Base-by-base conservation (phyloP, 2,329 filamentous ascomycete genomes). In the Akanthomyces uredinophilus region DNA sequence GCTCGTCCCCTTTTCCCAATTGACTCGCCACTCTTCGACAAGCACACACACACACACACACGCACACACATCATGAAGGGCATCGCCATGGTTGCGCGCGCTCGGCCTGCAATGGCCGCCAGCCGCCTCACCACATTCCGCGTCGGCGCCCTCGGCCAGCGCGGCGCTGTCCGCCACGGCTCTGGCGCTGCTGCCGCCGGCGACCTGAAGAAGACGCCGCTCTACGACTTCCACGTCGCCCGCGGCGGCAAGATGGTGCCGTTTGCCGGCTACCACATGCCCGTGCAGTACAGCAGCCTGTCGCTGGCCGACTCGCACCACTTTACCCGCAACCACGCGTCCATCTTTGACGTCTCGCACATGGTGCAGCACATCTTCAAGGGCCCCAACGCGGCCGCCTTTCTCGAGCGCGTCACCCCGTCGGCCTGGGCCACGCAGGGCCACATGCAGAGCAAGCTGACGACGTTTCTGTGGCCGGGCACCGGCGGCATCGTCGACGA, bases 401-500 rank as follows among this genome's bases (percentile, higher is more conserved):
- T 98, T 73, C 84, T 99, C 41, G 87, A 96, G 79, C 87, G 81
- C 66, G 81, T 99, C 64, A 96, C 93, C 0, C 95, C 95, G 0
- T 87, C 88, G 14, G 86, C 87, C 50, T 80, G 95, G 56, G 80
- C 82, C 53, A 79, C 81, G 39, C 83, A 96, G 64, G 78, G 79
- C 32, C 73, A 79, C 47, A 87, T 92, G 78, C 83, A 86, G 70
- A 92, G 90, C 68, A 93, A 90, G 16, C 83, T 99, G 44, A 96
- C 91, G n/a, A 87, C 88, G 3, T 82, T 99, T 37, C 81, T 99
- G 46, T 89, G 91, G 76, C 86, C 88, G 5, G 80, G 79, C 14
- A 93, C 88, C 0, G 95, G 95, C 47, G 95, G 95, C 55, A 98
- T 99, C 68, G 87, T 96, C 54, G 95, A 99, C 73, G 95, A 99